Evolutionary conservation across 2,329 filamentous ascomycete genomes (phyloP).

Genomic region (Neonectria sp.): DNA sequence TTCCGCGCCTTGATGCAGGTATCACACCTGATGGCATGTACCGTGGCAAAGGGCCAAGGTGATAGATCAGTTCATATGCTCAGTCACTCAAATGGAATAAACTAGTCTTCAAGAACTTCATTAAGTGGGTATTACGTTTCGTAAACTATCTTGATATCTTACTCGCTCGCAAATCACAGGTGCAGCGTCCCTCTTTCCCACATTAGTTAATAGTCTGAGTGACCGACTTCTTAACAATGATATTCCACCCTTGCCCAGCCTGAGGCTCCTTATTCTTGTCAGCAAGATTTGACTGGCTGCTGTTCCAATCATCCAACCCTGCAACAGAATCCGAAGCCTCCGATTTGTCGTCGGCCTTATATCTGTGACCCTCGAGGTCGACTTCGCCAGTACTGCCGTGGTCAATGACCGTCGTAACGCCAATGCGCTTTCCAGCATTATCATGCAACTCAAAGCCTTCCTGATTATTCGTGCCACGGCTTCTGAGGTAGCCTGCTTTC

Average conservation of each 20-base stretch:
- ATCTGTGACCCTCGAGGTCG: slow-evolving; percentile 24
- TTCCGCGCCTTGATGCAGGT: too few species aligned
- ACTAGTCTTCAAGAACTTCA: neutral
- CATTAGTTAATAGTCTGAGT: neutral
- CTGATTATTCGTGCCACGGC: slow-evolving; percentile 25
- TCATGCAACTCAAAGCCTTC: slow-evolving; percentile 33
- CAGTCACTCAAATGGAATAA: neutral
- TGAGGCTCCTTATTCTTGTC: neutral
- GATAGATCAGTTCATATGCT: too few species aligned
- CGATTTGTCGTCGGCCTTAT: slow-evolving; percentile 29
- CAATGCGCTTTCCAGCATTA: slow-evolving; percentile 26
- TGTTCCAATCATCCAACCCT: slow-evolving; percentile 40
- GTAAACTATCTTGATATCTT: neutral
- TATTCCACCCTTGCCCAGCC: neutral
- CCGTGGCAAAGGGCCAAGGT: too few species aligned
- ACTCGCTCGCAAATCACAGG: neutral
- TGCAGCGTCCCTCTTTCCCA: neutral
- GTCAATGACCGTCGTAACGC: slow-evolving; percentile 45
- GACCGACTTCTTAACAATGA: neutral
- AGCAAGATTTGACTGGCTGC: slow-evolving; percentile 42
- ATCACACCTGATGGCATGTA: too few species aligned
- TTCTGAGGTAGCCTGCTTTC: slow-evolving; percentile 39
- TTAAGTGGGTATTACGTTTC: neutral
- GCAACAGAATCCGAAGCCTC: slow-evolving; percentile 18
- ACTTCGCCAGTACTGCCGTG: slow-evolving; percentile 23